phyloP scores from a whole-genome alignment of 108 stramenopile genomes.

The Bacterosira constricta region DNA sequence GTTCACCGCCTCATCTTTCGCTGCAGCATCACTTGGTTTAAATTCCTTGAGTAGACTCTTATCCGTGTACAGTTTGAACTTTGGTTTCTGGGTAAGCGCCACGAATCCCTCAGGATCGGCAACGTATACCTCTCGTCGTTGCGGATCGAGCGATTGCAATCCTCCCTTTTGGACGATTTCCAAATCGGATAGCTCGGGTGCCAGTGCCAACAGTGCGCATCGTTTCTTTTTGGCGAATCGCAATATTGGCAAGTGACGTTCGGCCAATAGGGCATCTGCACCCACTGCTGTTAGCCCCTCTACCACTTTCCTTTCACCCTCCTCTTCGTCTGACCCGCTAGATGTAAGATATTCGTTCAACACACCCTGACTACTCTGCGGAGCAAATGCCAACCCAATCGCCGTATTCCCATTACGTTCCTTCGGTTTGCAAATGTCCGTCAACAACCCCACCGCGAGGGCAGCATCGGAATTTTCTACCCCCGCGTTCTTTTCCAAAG shows the following conservation, averaged over 20 bases:
- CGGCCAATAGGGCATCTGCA: slow-evolving; percentile 29
- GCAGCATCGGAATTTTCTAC: slow-evolving; percentile 47
- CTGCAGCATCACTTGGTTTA: slow-evolving; percentile 11
- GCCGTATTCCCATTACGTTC: slow-evolving; percentile 50
- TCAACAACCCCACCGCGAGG: slow-evolving; percentile 54
- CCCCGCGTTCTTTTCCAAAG: neutral
- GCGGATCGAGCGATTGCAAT: slow-evolving; percentile 65
- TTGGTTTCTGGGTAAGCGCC: slow-evolving; percentile 68
- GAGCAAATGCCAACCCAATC: slow-evolving; percentile 66
- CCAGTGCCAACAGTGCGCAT: slow-evolving; percentile 60
- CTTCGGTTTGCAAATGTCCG: slow-evolving; percentile 51
- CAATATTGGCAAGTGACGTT: slow-evolving; percentile 65
- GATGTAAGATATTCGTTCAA: slow-evolving; percentile 59
- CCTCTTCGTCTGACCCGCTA: neutral
- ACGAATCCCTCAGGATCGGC: slow-evolving; percentile 82
- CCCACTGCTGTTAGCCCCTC: slow-evolving; percentile 46
- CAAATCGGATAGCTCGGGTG: slow-evolving; percentile 70
- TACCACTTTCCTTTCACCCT: slow-evolving; percentile 11
- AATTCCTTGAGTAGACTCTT: slow-evolving; percentile 81
- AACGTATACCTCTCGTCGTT: slow-evolving; percentile 63
- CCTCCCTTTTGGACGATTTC: slow-evolving; percentile 54
- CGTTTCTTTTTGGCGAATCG: slow-evolving; percentile 49
- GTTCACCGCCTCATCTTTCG: slow-evolving; percentile 5
- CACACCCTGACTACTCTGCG: slow-evolving; percentile 53
- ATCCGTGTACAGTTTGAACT: slow-evolving; percentile 78